phyloP scores from a whole-genome alignment of 805 yeast genomes.

The Metschnikowia bowlesiae region DNA sequence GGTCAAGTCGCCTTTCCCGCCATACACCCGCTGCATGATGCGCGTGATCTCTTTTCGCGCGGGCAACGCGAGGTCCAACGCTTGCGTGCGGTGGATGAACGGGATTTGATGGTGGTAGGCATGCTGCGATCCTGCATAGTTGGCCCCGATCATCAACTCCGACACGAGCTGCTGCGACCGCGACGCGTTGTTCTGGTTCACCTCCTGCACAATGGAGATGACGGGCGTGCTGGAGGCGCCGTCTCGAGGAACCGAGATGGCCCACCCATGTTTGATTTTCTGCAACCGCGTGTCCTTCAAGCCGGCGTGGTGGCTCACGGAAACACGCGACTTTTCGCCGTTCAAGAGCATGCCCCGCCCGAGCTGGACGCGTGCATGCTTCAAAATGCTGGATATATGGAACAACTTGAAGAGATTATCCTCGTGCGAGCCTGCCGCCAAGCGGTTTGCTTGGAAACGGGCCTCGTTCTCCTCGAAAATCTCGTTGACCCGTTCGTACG shows the following conservation, averaged over 20 bases:
- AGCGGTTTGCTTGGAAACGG: slow-evolving; percentile 6
- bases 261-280: slow-evolving; percentile 12
- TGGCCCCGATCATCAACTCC: slow-evolving; percentile 80
- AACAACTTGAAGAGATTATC: slow-evolving; percentile 25
- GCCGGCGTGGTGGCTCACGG: slow-evolving; percentile 8
- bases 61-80: slow-evolving; percentile 22
- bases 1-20: slow-evolving; percentile 19
- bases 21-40: slow-evolving; percentile 17
- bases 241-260: slow-evolving; percentile 4
- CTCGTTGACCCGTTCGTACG: slow-evolving; percentile 61
- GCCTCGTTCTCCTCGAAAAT: slow-evolving; percentile 32
- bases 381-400: slow-evolving; percentile 24
- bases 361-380: slow-evolving; percentile 19
- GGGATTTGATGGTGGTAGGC: slow-evolving; percentile 44
- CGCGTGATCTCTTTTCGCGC: slow-evolving; percentile 24
- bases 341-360: slow-evolving; percentile 22
- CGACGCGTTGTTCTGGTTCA: slow-evolving; percentile 22
- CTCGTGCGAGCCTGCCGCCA: slow-evolving; percentile 18
- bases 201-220: slow-evolving; percentile 11
- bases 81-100: slow-evolving; percentile 45
- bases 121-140: slow-evolving; percentile 52
- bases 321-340: slow-evolving; percentile 14
- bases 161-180: slow-evolving; percentile 66
- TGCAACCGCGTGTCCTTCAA: background rate
- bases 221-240: slow-evolving; percentile 5